Base-by-base conservation (phyloP, 768 basidiomycete genomes). In the Terana coerulea region DNA sequence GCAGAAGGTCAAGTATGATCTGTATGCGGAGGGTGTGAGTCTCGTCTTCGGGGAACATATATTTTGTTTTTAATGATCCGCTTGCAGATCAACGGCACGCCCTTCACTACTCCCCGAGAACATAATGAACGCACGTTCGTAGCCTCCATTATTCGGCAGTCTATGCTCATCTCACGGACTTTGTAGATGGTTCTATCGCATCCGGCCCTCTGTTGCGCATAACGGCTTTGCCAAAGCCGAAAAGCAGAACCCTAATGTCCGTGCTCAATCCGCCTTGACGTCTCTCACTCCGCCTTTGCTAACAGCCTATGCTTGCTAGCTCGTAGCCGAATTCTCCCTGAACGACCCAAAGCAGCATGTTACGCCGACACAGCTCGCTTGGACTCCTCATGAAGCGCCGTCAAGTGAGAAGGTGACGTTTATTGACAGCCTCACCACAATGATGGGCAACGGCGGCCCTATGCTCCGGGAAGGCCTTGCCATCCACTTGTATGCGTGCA, bases 141-240 rank as follows among this genome's bases (percentile, higher is more conserved):
- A 22, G 14, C 39, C 3, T 15, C 21, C 5, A 21, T 25, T 28
- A 11, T 9, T 33, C 5, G 39, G 11, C 14, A 30, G 11, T 12
- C 21, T 11, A 17, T 21, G 30, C 22, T 2, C 34, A 8, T 39
- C 5, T 39, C 35, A 36, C 35, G 39, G 25, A 35, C 31, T 11
- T 46, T 5, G 0, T 57, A 83, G 81, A 10, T 85, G 80, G 78
- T 54, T 84, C 9, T 86, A 86, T 64, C 80, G 83, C 26, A 83
- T 86, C 53, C 75, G 82, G 25, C 83, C 83, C 3, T 83, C 82
- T 6, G 83, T 86, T 19, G 81, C 82, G 0, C 84, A 85, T 62
- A 69, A 81, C 56, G 82, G 82, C 2, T 84, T 86, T 60, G 75
- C 66, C 11, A 66, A 68, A 28, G 66, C 84, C 6, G 24, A 41